These are phyloP conservation scores for Steccherinum ochraceum DNA, from an alignment of 768 basidiomycete species.

Conservation along the genomic window DNA sequence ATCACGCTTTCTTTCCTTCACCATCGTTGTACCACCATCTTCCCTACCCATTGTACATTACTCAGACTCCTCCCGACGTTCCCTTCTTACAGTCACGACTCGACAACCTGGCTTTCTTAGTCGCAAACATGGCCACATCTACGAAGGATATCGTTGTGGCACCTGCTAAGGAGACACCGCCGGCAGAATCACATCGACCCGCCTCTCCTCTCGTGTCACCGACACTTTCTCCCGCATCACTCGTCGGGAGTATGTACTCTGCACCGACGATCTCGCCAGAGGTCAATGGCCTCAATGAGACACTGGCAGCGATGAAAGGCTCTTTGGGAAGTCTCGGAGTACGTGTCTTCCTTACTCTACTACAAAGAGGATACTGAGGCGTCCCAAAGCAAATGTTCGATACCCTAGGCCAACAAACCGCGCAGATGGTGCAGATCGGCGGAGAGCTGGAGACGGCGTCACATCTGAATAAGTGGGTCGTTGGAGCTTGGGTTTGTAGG, in stretches of 20 bases:
- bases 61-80: too few relatives aligned
- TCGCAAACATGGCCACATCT: too few relatives aligned
- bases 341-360: not conserved
- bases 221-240: not conserved
- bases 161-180: too few relatives aligned
- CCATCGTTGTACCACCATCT: too few relatives aligned
- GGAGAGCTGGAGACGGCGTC: slow-evolving; percentile 32
- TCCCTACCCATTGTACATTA: too few relatives aligned
- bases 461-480: slow-evolving; percentile 35
- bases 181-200: too few relatives aligned
- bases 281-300: slow-evolving; percentile 3
- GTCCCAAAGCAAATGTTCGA: slow-evolving; percentile 35
- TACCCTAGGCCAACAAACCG: slow-evolving; percentile 37
- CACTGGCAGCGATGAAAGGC: slow-evolving; percentile 20
- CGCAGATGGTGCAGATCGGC: slow-evolving; percentile 34
- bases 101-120: too few relatives aligned
- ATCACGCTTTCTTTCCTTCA: too few relatives aligned
- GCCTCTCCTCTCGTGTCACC: slow-evolving; percentile 4
- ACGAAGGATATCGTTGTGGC: too few relatives aligned
- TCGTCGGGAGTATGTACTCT: slow-evolving; percentile 2
- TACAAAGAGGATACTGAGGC: not conserved
- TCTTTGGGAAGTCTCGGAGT: slow-evolving; percentile 28
- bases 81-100: too few relatives aligned
- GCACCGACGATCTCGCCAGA: slow-evolving; percentile 2
- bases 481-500: not conserved